Evolutionary conservation across 371 early-diverging fungal genomes (phyloP).

Genomic region (Mucor circinelloides): DNA sequence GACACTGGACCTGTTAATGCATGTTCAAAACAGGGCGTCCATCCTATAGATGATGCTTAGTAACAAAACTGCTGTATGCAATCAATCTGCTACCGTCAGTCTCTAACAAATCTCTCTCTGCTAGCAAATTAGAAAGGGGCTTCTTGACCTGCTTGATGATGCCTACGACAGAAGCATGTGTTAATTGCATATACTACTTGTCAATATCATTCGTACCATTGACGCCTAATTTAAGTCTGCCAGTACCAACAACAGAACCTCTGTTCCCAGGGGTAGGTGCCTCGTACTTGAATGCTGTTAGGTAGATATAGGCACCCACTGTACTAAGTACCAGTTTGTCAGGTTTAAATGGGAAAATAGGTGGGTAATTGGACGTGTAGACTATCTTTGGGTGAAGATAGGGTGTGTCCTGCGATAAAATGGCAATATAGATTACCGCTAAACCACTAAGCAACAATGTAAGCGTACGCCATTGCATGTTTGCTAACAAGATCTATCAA

Average conservation of each 20-base stretch:
- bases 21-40: slow-evolving; percentile 35
- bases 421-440: slow-evolving; percentile 37
- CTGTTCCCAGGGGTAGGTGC: neutral
- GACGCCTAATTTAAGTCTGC: slow-evolving; percentile 28
- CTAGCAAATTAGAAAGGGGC: slow-evolving; percentile 13
- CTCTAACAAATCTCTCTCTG: slow-evolving; percentile 14
- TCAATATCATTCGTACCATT: slow-evolving; percentile 13
- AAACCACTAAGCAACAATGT: slow-evolving; percentile 37
- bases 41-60: slow-evolving; percentile 12
- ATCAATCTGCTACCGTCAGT: slow-evolving; percentile 5
- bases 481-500: neutral
- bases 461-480: slow-evolving; percentile 53
- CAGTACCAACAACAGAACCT: slow-evolving; percentile 22
- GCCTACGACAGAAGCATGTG: slow-evolving; percentile 3
- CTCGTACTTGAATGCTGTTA: slow-evolving; percentile 37
- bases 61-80: neutral
- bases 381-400: slow-evolving; percentile 42
- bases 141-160: slow-evolving; percentile 20
- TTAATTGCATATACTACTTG: neutral
- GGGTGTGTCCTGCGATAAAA: slow-evolving; percentile 40
- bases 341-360: slow-evolving; percentile 16
- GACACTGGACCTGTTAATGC: slow-evolving; percentile 36
- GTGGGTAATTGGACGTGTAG: slow-evolving; percentile 16
- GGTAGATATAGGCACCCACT: slow-evolving; percentile 32
- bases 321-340: slow-evolving; percentile 32